Percentiles rank a stretch among this genome's conserved stretches.
phyloP scores from a whole-genome alignment of 306 rosid genomes.

The Vachellia pachyceras region DNA sequence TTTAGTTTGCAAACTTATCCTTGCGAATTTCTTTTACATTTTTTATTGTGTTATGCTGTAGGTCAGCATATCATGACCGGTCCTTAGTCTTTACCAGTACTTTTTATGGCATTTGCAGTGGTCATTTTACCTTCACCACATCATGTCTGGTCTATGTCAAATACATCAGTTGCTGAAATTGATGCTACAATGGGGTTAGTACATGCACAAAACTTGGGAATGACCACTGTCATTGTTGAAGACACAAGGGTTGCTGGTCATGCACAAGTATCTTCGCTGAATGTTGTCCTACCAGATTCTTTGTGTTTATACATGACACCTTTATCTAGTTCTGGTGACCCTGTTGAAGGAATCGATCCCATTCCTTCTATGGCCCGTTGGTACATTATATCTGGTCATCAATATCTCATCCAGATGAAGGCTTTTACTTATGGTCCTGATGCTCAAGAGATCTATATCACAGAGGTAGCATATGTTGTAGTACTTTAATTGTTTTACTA shows the following conservation, averaged over 20 bases:
- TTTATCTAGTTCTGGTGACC: conserved; percentile 62
- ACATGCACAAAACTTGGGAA: conserved; percentile 71
- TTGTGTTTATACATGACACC: conserved; percentile 61
- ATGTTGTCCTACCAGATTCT: conserved; percentile 82
- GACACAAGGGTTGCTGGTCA: conserved; percentile 91
- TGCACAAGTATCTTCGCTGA: conserved; percentile 80
- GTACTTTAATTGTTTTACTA: conserved; percentile 28
- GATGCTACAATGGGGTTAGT: conserved; percentile 69
- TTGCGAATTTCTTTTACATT: conserved; percentile 22
- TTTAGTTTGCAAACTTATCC: conserved; percentile 16
- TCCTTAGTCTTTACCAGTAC: conserved; percentile 34
- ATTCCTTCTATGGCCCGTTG: conserved; percentile 60
- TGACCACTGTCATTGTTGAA: conserved; percentile 72
- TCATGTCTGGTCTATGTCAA: conserved; percentile 89
- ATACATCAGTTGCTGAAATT: conserved; percentile 77
- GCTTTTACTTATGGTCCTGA: conserved; percentile 73
- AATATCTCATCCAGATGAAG: conserved; percentile 82
- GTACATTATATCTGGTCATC: conserved; percentile 79
- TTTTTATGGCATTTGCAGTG: conserved; percentile 60
- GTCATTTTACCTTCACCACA: conserved; percentile 85
- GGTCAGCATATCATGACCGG: background rate
- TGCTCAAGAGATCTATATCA: conserved; percentile 79
- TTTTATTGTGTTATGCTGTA: background rate
- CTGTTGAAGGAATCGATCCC: conserved; percentile 58
- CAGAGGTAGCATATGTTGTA: conserved; percentile 64